Percentiles rank a stretch among this genome's conserved stretches.
These are phyloP conservation scores for Cladorrhinum samala DNA, from an alignment of 495 filamentous ascomycete species.

Conservation along the genomic window DNA sequence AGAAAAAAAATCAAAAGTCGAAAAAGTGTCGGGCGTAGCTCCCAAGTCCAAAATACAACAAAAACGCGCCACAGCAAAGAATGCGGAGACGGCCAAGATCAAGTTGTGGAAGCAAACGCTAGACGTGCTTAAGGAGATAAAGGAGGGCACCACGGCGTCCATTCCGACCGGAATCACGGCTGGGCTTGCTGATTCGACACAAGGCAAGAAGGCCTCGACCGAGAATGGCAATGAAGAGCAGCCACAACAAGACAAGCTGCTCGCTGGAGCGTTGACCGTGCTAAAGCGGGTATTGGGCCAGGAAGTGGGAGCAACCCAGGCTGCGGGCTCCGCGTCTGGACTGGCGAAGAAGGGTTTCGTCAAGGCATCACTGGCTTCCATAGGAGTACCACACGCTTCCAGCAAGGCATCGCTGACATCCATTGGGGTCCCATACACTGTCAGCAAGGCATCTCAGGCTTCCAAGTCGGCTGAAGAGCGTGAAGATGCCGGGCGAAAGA, in stretches of 20 bases:
- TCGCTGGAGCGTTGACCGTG: neutral
- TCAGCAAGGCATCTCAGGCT: too few species aligned
- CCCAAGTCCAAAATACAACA: neutral
- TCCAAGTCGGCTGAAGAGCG: too few species aligned
- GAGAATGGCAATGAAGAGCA: neutral
- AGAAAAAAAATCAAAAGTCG: too few species aligned
- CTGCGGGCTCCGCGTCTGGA: neutral
- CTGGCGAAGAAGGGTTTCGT: neutral
- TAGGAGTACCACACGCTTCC: too few species aligned
- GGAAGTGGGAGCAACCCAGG: neutral
- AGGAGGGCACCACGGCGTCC: neutral
- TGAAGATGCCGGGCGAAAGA: too few species aligned
- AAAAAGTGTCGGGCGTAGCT: neutral
- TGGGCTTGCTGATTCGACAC: neutral
- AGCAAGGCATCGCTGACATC: too few species aligned
- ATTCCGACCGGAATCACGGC: neutral
- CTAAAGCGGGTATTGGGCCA: neutral
- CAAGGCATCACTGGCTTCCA: too few species aligned
- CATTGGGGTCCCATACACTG: too few species aligned
- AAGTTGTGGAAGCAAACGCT: constrained; percentile 13
- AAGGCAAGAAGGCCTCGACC: neutral
- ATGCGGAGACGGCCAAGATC: neutral
- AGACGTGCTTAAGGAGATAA: constrained; percentile 7
- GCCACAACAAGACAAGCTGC: neutral
- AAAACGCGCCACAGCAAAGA: neutral